Conservation (phyloP, 2,329 filamentous ascomycete species). For the Coleophoma crateriformis region DNA sequence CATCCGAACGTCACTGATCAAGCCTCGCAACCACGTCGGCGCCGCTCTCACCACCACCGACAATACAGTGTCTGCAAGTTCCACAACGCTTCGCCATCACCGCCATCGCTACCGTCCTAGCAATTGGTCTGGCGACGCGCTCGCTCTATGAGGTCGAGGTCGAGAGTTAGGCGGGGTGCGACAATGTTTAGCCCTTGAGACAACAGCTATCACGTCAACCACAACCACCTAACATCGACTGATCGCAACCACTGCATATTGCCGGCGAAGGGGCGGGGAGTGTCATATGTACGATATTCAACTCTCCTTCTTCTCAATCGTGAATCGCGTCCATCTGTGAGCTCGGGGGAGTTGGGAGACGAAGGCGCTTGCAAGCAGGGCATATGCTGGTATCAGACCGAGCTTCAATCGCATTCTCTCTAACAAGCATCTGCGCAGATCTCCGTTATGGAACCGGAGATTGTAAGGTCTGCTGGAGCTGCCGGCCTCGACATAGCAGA, state of each 20-base stretch:
- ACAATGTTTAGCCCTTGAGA: conserved; percentile 20
- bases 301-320: background rate
- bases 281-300: conserved; percentile 1
- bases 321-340: too few relatives aligned
- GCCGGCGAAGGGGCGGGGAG: too few relatives aligned
- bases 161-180: conserved; percentile 11
- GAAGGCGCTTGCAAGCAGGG: background rate
- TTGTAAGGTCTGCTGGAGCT: conserved; percentile 3
- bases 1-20: background rate
- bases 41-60: background rate
- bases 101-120: background rate
- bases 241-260: too few relatives aligned
- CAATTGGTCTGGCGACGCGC: conserved; percentile 6
- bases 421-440: conserved; percentile 1
- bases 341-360: background rate
- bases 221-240: background rate
- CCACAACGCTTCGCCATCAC: background rate
- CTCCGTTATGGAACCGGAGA: conserved; percentile 10
- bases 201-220: conserved; percentile 6
- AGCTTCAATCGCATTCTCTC: conserved; percentile 2
- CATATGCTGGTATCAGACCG: background rate
- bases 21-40: too few relatives aligned
- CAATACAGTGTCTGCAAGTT: background rate
- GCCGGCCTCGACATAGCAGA: conserved; percentile 12
- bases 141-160: conserved; percentile 14